Evolutionary conservation across 495 filamentous ascomycete species (phyloP).

Genomic region (Saxophila tyrrhenica): DNA sequence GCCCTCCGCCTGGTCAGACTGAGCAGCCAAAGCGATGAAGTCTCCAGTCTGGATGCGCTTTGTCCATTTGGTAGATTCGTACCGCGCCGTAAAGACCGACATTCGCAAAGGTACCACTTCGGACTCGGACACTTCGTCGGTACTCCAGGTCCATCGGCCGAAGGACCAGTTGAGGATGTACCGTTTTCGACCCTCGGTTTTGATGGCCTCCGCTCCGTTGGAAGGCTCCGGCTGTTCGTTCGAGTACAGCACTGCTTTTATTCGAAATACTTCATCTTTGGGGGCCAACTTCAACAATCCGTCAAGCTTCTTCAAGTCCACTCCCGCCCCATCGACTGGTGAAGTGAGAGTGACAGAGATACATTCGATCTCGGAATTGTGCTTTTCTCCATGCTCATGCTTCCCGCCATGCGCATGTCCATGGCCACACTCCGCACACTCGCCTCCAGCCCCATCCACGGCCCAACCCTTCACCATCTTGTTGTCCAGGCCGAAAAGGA

Average conservation of each 20-base stretch:
- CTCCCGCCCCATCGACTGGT: conserved; percentile 24
- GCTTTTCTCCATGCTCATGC: conserved; percentile 58
- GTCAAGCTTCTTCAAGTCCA: conserved; percentile 57
- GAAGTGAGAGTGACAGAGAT: conserved; percentile 58
- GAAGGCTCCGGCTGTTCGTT: conserved; percentile 46
- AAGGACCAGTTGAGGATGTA: conserved; percentile 98
- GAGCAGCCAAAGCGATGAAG: conserved; percentile 1
- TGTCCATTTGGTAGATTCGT: conserved; percentile 82
- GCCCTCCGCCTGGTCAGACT: neutral
- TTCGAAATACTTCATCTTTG: conserved; percentile 88
- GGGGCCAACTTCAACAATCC: conserved; percentile 56
- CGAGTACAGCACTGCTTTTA: conserved; percentile 73
- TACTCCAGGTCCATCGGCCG: conserved; percentile 82
- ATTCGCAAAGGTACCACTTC: conserved; percentile 48
- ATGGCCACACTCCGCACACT: conserved; percentile 44
- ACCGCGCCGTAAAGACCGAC: conserved; percentile 73
- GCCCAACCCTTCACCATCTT: conserved; percentile 53
- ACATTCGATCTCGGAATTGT: conserved; percentile 29
- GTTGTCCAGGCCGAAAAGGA: conserved; percentile 81
- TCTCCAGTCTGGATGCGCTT: conserved; percentile 53
- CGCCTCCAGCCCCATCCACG: conserved; percentile 20
- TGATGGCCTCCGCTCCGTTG: conserved; percentile 30
- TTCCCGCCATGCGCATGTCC: conserved; percentile 19
- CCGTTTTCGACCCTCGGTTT: conserved; percentile 24
- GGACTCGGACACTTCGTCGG: conserved; percentile 30